Conservation (phyloP, 306 rosid genomes). For the Hippophae tibetana region DNA sequence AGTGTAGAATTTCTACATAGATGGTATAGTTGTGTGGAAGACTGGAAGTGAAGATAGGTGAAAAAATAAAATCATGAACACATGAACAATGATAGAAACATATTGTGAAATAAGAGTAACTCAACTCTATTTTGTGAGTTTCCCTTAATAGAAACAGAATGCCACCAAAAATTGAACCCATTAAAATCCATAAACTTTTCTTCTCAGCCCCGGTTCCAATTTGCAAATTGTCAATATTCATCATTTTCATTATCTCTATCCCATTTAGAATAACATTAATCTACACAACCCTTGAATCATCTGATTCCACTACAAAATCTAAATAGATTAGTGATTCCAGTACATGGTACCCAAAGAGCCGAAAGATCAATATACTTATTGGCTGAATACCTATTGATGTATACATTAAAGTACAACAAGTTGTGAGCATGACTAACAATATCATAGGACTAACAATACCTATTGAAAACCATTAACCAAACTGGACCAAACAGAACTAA, state of each 20-base stretch:
- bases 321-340: constrained; percentile 67
- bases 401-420: constrained; percentile 26
- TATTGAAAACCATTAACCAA: constrained; percentile 32
- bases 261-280: constrained; percentile 88
- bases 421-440: constrained; percentile 40
- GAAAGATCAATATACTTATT: constrained; percentile 74
- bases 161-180: constrained; percentile 40
- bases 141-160: constrained; percentile 29
- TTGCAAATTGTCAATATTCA: constrained; percentile 7
- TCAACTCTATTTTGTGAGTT: too few relatives aligned
- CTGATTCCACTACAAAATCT: constrained; percentile 68
- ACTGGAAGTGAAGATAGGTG: too few relatives aligned
- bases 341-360: constrained; percentile 30
- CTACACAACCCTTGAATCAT: constrained; percentile 39
- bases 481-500: too few relatives aligned
- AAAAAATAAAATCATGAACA: too few relatives aligned
- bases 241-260: constrained; percentile 86
- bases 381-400: too few relatives aligned
- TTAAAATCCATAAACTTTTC: too few relatives aligned
- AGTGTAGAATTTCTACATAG: too few relatives aligned
- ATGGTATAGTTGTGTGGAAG: too few relatives aligned
- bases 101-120: too few relatives aligned
- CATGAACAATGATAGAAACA: too few relatives aligned
- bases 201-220: too few relatives aligned
- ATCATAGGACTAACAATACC: constrained; percentile 43